Conservation (phyloP, 305 asterid species). For the Ajuga reptans region DNA sequence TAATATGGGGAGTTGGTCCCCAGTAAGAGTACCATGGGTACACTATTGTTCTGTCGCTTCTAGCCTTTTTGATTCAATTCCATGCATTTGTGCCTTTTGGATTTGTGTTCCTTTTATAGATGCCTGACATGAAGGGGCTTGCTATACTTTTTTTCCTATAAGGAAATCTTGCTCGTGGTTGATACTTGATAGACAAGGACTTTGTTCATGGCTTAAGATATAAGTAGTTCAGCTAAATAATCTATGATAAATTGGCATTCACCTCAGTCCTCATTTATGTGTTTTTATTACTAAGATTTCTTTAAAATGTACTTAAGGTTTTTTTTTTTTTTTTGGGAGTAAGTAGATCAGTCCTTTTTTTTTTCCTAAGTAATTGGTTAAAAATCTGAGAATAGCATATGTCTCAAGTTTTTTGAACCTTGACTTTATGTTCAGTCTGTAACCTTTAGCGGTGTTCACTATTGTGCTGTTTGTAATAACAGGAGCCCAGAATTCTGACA, state of each 20-base stretch:
- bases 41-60: neutral
- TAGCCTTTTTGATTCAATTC: neutral
- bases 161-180: neutral
- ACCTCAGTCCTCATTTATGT: neutral
- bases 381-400: neutral
- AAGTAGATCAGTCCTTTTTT: neutral
- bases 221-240: neutral
- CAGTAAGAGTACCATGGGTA: neutral
- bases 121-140: neutral
- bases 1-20: neutral
- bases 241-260: neutral
- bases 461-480: neutral
- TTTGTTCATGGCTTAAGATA: neutral
- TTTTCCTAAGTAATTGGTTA: neutral
- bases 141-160: neutral
- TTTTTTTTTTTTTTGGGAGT: neutral
- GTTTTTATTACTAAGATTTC: neutral
- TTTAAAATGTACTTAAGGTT: neutral
- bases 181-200: neutral
- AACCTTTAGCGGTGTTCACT: neutral
- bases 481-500: neutral
- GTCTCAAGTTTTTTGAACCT: neutral
- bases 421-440: neutral
- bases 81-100: constrained; percentile 5
- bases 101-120: neutral